Base-by-base conservation (phyloP, 768 basidiomycete genomes). In the Lyophyllum atratum region DNA sequence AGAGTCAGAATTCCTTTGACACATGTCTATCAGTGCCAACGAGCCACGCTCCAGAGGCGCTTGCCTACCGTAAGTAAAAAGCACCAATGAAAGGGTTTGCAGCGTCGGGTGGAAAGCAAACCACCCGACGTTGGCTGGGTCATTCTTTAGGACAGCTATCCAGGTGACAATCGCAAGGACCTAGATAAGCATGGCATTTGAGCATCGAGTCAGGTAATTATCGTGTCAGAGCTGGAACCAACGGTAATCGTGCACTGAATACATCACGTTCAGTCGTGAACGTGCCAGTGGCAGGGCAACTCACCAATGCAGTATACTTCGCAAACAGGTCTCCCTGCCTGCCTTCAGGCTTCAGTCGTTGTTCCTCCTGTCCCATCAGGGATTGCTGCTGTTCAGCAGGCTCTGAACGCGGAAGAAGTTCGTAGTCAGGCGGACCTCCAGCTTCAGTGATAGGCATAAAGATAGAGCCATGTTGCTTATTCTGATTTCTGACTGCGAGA, bases 51-150 rank as follows among this genome's bases (percentile, higher is more conserved):
- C 12, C 39, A 24, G 19, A 17, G 26, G 12, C 44, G 29, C 42
- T 7, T 34, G 19, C 76, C 40, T 55, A 89, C 92, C 90, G 61
- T 85, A 85, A 6, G 83, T 81, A 67, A 90, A 80, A 39, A 78
- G 72, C 3, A 74, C 68, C 37, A 92, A 62, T 1, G 84, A 81
- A 12, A 86, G 68, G 14, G 75, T 80, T 60, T 91, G 86, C 11
- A 90, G 68, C 0, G 81, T 69, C 0, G 89, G 89, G 65, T 92
- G 90, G 48, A 82, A 78, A 0, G 79, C 77, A 68, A 91, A 91
- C 85, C 84, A 89, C 1, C 83, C 83, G 0, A 78, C 65, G 0
- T 65, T 59, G 22, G 59, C 19, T n/a, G 59, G 54, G 37, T 56
- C 39, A 33, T 50, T 55, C 26, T 47, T 19, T 8, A 67, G 55